Conservation (phyloP, 176 grass and related monocot species). For the Rhipidocladum racemiflorum region DNA sequence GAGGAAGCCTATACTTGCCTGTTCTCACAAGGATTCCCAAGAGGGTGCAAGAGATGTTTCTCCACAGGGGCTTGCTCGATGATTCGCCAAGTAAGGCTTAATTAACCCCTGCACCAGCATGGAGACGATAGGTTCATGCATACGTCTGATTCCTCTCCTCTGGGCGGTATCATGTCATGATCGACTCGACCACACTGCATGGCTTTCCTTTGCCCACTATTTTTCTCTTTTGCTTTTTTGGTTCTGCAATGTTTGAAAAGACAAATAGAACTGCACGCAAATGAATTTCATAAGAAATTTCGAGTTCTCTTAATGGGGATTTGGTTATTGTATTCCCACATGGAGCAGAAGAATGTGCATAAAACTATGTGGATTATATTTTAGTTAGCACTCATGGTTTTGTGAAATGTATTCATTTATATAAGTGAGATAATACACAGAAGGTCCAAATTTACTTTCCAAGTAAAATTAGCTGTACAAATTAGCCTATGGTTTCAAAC, state of each 20-base stretch:
- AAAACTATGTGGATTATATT: neutral
- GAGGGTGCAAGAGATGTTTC: constrained; percentile 6
- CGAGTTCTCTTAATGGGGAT: neutral
- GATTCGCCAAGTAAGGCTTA: constrained; percentile 29
- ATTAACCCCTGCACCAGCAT: neutral
- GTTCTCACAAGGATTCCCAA: neutral
- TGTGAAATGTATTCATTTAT: neutral
- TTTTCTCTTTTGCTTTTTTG: neutral
- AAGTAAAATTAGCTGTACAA: neutral
- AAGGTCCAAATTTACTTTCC: neutral
- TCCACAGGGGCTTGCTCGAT: neutral
- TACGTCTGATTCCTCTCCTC: neutral
- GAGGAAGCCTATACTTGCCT: neutral
- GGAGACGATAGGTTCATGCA: neutral
- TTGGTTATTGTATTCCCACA: neutral
- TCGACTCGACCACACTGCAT: neutral
- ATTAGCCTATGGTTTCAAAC: neutral
- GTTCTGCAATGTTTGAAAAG: neutral
- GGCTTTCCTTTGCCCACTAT: neutral
- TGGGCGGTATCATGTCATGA: neutral
- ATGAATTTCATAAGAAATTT: neutral
- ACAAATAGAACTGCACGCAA: neutral
- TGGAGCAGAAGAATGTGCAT: neutral
- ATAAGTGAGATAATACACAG: neutral
- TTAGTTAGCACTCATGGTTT: neutral